Conservation (phyloP, 2,329 filamentous ascomycete species). For the Leptographium radiaticola region DNA sequence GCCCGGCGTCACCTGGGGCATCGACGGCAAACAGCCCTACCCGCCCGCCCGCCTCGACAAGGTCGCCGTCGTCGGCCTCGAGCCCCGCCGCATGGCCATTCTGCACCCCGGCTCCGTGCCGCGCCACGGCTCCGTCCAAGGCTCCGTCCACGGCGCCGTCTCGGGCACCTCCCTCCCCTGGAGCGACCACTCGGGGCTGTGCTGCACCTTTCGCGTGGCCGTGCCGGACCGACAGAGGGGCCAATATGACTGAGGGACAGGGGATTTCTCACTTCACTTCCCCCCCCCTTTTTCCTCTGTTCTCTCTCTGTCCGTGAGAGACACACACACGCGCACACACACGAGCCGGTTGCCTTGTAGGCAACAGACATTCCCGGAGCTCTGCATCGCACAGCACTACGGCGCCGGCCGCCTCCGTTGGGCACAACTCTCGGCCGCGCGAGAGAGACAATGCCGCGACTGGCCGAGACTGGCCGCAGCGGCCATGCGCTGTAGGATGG, state of each 20-base stretch:
- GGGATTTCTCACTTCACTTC: not conserved
- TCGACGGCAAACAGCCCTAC: constrained; percentile 19
- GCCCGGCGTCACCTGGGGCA: constrained; percentile 23
- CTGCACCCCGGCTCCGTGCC: constrained; percentile 7
- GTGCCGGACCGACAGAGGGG: not conserved
- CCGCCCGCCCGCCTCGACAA: constrained; percentile 24
- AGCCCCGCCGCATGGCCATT: constrained; percentile 8
- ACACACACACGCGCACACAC: too few relatives aligned
- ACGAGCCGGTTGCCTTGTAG: too few relatives aligned
- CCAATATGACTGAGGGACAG: not conserved
- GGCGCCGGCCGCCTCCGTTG: too few relatives aligned
- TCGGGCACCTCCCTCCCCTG: not conserved
- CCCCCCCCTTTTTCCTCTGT: too few relatives aligned
- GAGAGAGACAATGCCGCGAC: too few relatives aligned
- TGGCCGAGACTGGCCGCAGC: too few relatives aligned
- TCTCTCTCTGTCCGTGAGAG: too few relatives aligned
- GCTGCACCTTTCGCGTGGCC: constrained; percentile 3
- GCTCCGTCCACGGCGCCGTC: not conserved
- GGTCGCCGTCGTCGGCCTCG: constrained; percentile 18
- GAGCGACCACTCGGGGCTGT: constrained; percentile 11
- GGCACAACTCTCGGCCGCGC: too few relatives aligned
- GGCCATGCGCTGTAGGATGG: too few relatives aligned
- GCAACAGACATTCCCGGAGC: too few relatives aligned
- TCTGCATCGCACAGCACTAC: too few relatives aligned
- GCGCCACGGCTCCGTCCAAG: not conserved